These are phyloP conservation scores for Carex kokanica DNA, from an alignment of 176 grass and related monocot species.

Conservation along the genomic window DNA sequence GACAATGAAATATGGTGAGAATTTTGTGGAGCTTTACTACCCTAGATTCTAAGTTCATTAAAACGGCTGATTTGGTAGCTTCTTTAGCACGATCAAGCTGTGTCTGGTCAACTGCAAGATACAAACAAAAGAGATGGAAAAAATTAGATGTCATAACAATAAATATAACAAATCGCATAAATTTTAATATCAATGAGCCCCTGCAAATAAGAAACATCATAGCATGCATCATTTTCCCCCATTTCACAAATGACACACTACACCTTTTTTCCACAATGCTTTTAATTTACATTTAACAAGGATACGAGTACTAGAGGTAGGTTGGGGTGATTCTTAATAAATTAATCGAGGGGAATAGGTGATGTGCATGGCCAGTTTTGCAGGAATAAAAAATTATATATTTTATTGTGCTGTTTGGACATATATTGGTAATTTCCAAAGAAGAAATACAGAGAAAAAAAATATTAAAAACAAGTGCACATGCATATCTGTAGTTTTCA, in stretches of 20 bases:
- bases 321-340: not conserved
- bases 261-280: not conserved
- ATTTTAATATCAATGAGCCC: not conserved
- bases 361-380: not conserved
- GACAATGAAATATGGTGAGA: constrained; percentile 16
- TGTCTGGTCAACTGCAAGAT: constrained; percentile 59
- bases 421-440: not conserved
- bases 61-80: constrained; percentile 68
- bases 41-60: constrained; percentile 95
- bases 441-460: not conserved
- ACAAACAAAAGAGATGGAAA: not conserved
- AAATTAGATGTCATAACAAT: not conserved
- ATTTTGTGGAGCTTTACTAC: constrained; percentile 30
- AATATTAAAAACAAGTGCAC: constrained; percentile 16
- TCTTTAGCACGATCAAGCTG: constrained; percentile 86
- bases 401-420: not conserved
- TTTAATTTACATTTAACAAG: not conserved
- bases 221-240: not conserved
- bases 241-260: not conserved
- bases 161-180: not conserved
- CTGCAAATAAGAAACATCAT: not conserved
- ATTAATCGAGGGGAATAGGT: not conserved
- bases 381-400: not conserved
- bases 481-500: constrained; percentile 9
- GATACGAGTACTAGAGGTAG: not conserved